phyloP scores from a whole-genome alignment of 257 asterid species.

The Scutellaria galericulata region DNA sequence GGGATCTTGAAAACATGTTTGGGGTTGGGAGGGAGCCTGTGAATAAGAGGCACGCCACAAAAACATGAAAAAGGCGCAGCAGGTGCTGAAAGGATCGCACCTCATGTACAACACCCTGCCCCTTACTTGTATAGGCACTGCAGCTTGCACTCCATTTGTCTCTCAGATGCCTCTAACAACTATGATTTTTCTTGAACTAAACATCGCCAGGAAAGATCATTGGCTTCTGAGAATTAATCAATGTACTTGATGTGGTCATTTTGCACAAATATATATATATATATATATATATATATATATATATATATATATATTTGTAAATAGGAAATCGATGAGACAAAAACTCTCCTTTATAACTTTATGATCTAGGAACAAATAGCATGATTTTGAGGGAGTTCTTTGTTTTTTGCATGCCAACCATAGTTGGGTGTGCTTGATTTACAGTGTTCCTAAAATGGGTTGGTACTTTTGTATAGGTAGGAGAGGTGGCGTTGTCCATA shows the following conservation, averaged over 20 bases:
- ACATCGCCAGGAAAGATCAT: neutral
- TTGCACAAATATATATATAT: too few species aligned
- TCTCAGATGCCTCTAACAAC: too few species aligned
- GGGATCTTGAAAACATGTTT: neutral
- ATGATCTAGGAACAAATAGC: neutral
- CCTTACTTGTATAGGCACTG: too few species aligned
- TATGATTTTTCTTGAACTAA: neutral
- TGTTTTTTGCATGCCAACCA: conserved; percentile 10
- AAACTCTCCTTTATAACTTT: neutral
- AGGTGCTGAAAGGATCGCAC: too few species aligned
- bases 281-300: too few species aligned
- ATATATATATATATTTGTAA: too few species aligned
- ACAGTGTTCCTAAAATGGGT: conserved; percentile 24
- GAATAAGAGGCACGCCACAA: too few species aligned
- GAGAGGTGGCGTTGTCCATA: conserved; percentile 87
- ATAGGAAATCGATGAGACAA: conserved; percentile 21
- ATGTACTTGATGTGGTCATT: neutral
- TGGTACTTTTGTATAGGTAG: conserved; percentile 62
- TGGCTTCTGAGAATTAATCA: conserved; percentile 14
- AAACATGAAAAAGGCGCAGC: too few species aligned
- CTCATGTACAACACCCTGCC: too few species aligned
- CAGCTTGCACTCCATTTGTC: too few species aligned
- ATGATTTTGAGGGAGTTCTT: conserved; percentile 29
- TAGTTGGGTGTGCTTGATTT: conserved; percentile 29
- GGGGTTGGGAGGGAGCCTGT: neutral